Conservation (phyloP, 345 rosid genomes). For the Eucalyptus brandiana region DNA sequence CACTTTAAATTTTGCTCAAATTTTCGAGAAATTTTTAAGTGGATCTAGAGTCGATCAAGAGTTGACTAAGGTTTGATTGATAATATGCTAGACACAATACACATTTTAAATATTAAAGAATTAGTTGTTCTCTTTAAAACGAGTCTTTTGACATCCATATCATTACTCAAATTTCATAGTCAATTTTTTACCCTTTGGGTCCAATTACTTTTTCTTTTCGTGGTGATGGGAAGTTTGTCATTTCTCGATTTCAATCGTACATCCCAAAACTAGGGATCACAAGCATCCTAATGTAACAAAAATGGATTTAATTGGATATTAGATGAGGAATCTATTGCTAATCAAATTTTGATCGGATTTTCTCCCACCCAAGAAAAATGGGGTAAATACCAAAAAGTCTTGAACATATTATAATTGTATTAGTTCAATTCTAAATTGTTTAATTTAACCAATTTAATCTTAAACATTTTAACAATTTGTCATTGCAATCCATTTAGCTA, state of each 20-base stretch:
- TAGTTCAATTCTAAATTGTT: too few species aligned
- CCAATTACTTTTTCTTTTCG: background rate
- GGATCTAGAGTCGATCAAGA: background rate
- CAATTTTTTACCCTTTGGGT: background rate
- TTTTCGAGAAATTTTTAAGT: background rate
- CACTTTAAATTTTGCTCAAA: background rate
- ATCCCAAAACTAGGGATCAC: background rate
- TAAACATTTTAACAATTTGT: too few species aligned
- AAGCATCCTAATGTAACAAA: background rate
- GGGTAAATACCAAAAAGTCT: background rate
- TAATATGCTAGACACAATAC: background rate
- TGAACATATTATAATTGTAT: background rate
- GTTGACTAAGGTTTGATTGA: background rate
- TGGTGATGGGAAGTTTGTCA: background rate
- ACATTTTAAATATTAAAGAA: background rate
- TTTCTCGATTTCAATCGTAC: background rate
- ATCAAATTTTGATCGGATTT: background rate
- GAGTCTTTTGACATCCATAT: background rate
- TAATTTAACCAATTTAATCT: too few species aligned
- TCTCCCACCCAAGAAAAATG: background rate
- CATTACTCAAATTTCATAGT: background rate
- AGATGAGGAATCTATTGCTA: background rate
- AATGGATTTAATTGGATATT: background rate
- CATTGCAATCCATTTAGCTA: too few species aligned
- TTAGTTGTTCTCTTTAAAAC: background rate